Percentiles rank a stretch among this genome's conserved stretches.
phyloP scores from a whole-genome alignment of 495 filamentous ascomycete genomes.

The Hypoxylon subgilvum region DNA sequence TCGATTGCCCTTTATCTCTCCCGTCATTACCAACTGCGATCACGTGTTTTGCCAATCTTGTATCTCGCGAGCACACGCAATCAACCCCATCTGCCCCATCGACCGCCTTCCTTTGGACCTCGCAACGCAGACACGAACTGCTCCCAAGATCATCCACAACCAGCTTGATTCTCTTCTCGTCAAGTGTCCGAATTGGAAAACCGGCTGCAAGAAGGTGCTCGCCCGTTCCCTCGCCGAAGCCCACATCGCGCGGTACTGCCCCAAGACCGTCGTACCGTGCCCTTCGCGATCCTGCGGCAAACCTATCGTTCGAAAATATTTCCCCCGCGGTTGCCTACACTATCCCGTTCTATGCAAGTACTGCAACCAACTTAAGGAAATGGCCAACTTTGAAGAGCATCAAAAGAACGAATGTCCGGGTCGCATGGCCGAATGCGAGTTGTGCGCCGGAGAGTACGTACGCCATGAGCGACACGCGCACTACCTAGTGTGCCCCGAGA shows the following conservation, averaged over 20 bases:
- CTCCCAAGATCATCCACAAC: conserved; percentile 54
- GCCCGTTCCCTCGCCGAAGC: conserved; percentile 71
- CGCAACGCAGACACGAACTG: conserved; percentile 33
- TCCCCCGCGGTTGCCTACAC: conserved; percentile 58
- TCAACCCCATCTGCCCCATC: conserved; percentile 56
- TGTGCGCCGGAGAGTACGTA: conserved; percentile 47
- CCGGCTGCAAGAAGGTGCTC: conserved; percentile 68
- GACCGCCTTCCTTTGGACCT: conserved; percentile 54
- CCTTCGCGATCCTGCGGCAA: conserved; percentile 54
- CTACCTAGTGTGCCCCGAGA: conserved; percentile 48
- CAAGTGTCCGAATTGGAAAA: conserved; percentile 67
- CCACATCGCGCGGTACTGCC: conserved; percentile 79
- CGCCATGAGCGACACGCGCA: conserved; percentile 51
- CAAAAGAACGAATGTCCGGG: conserved; percentile 43
- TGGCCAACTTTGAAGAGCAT: conserved; percentile 53
- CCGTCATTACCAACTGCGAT: conserved; percentile 73
- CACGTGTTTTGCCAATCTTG: conserved; percentile 75
- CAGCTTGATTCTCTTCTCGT: conserved; percentile 80
- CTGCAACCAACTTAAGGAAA: conserved; percentile 47
- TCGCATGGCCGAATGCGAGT: conserved; percentile 44
- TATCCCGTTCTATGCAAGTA: conserved; percentile 51
- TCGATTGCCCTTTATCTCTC: conserved; percentile 72
- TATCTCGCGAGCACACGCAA: conserved; percentile 64
- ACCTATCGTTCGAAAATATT: conserved; percentile 44
- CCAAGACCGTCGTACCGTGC: conserved; percentile 69